Conservation (phyloP, 2,329 filamentous ascomycete genomes). For the Alternaria triticina region DNA sequence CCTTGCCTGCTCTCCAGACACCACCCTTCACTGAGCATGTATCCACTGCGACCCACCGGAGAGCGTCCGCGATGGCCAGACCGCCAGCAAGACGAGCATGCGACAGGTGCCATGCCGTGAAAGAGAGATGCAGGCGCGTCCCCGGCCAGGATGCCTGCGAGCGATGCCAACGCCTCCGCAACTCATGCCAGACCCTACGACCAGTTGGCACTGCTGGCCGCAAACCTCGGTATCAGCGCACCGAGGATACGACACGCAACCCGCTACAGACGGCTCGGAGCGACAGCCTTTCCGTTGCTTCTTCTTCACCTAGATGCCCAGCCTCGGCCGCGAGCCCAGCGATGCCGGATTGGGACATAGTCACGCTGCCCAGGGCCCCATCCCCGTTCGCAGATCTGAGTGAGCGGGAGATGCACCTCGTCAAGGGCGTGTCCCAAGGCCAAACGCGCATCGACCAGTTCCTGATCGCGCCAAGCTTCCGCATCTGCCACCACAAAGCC, state of each 20-base stretch:
- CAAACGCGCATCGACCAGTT: slow-evolving; percentile 9
- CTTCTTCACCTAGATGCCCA: neutral
- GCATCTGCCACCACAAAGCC: slow-evolving; percentile 5
- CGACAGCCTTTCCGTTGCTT: neutral
- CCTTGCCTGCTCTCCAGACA: neutral
- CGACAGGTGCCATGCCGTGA: slow-evolving; percentile 12
- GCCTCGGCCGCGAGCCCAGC: neutral
- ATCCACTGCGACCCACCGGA: slow-evolving; percentile 1
- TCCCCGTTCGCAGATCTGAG: neutral
- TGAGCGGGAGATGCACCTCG: slow-evolving; percentile 7
- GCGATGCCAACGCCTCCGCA: slow-evolving; percentile 11
- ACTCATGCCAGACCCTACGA: slow-evolving; percentile 7
- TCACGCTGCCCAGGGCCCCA: neutral
- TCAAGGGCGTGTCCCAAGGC: slow-evolving; percentile 5
- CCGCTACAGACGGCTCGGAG: neutral
- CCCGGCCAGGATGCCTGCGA: slow-evolving; percentile 9
- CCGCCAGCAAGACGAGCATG: slow-evolving; percentile 7
- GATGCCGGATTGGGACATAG: neutral
- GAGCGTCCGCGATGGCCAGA: slow-evolving; percentile 8
- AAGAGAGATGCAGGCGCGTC: slow-evolving; percentile 10
- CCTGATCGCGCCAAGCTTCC: slow-evolving; percentile 5
- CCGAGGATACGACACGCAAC: neutral
- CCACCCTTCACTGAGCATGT: slow-evolving; percentile 1
- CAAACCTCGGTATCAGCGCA: slow-evolving; percentile 11
- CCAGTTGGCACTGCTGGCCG: slow-evolving; percentile 8